Evolutionary conservation across 306 rosid genomes (phyloP).

Genomic region (Leucaena leucocephala): DNA sequence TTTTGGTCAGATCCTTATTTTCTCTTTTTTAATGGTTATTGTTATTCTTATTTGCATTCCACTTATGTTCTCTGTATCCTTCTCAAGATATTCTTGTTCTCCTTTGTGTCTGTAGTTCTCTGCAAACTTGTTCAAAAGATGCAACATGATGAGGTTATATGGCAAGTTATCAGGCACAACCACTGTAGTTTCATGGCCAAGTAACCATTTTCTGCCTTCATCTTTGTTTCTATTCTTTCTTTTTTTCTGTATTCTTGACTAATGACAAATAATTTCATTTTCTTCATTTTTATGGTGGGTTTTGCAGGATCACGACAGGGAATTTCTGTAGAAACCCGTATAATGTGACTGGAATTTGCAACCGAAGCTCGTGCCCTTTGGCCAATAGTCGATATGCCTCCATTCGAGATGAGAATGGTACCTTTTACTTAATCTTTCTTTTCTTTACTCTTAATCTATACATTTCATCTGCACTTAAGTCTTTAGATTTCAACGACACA

Average conservation of each 20-base stretch:
- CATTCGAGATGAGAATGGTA: constrained; percentile 88
- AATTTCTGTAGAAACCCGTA: constrained; percentile 88
- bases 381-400: constrained; percentile 97
- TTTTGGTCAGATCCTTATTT: too few relatives aligned
- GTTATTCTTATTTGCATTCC: too few relatives aligned
- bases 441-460: neutral
- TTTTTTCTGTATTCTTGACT: neutral
- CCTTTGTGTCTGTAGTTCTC: neutral
- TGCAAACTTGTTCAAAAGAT: constrained; percentile 26
- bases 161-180: constrained; percentile 59
- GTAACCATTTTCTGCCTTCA: constrained; percentile 17
- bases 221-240: neutral
- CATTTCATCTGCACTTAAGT: neutral
- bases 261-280: neutral
- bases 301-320: constrained; percentile 64
- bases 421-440: constrained; percentile 1
- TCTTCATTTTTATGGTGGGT: neutral
- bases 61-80: too few relatives aligned
- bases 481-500: neutral
- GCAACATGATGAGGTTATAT: constrained; percentile 56
- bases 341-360: constrained; percentile 85
- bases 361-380: constrained; percentile 90
- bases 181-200: constrained; percentile 55
- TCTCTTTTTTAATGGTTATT: too few relatives aligned
- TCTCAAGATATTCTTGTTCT: too few relatives aligned